Conservation (phyloP, 495 filamentous ascomycete species). For the Aspergillus cristatus region DNA sequence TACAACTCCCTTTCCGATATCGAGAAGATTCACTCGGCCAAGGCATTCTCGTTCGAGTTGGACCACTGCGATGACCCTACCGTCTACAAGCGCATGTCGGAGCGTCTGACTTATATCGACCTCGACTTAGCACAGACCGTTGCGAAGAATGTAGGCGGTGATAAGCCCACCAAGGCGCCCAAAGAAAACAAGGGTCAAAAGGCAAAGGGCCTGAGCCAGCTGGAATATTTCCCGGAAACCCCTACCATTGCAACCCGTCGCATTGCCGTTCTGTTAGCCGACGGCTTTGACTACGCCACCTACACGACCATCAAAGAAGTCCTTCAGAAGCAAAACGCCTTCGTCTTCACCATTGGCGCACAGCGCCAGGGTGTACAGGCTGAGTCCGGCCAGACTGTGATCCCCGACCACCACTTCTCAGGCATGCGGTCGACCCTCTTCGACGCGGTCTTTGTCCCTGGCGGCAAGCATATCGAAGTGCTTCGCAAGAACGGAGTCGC, state of each 20-base stretch:
- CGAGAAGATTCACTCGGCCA: conserved; percentile 63
- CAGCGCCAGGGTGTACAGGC: conserved; percentile 27
- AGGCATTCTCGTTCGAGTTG: conserved; percentile 73
- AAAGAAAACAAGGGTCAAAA: conserved; percentile 53
- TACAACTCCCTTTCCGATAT: conserved; percentile 68
- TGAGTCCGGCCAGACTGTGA: conserved; percentile 36
- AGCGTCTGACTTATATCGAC: conserved; percentile 59
- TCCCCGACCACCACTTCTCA: conserved; percentile 73
- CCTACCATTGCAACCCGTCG: conserved; percentile 59
- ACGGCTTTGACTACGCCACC: conserved; percentile 57
- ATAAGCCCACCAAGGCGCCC: conserved; percentile 37
- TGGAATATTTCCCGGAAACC: conserved; percentile 46
- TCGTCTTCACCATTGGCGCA: conserved; percentile 58
- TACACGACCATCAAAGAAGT: conserved; percentile 52
- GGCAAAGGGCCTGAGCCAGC: conserved; percentile 52
- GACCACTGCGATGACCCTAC: conserved; percentile 82
- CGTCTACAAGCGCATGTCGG: conserved; percentile 65
- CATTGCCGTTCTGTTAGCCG: conserved; percentile 65
- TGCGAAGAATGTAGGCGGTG: conserved; percentile 54
- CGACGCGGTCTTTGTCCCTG: conserved; percentile 73
- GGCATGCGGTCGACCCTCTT: conserved; percentile 81
- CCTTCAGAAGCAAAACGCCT: conserved; percentile 47
- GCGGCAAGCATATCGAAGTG: conserved; percentile 53
- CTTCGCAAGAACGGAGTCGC: conserved; percentile 67
- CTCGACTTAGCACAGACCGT: conserved; percentile 56